phyloP scores from a whole-genome alignment of 2,329 filamentous ascomycete genomes.

The Fusarium sp. region DNA sequence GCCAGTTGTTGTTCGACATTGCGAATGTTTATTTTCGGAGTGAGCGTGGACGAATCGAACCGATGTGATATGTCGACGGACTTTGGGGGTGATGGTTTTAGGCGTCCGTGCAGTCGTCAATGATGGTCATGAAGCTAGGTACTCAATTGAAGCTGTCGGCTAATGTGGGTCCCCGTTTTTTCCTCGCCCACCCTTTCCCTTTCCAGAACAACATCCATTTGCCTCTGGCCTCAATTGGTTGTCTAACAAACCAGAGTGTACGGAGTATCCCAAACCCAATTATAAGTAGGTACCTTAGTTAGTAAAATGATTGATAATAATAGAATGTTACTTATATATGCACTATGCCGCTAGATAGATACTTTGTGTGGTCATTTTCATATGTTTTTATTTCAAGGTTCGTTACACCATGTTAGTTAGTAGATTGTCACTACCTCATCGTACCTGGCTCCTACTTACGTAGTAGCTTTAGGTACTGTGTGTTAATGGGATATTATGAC shows the following conservation, averaged over 20 bases:
- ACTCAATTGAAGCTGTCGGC: conserved; percentile 40
- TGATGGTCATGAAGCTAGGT: conserved; percentile 42
- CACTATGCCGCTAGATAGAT: not conserved
- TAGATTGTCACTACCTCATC: no score
- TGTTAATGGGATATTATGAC: not conserved
- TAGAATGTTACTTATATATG: not conserved
- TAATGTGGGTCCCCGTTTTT: conserved; percentile 40
- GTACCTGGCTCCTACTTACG: not conserved
- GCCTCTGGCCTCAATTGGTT: not conserved
- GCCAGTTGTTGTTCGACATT: conserved; percentile 54
- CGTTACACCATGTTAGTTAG: not conserved
- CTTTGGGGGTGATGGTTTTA: conserved; percentile 23
- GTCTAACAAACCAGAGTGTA: not conserved
- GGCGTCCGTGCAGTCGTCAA: conserved; percentile 29
- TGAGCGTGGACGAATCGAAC: conserved; percentile 10
- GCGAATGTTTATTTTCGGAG: conserved; percentile 1
- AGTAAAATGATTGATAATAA: not conserved
- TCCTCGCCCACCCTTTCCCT: conserved; percentile 36
- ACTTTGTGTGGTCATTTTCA: not conserved
- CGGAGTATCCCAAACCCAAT: no score
- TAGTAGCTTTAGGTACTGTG: not conserved
- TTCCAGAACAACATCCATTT: conserved; percentile 5
- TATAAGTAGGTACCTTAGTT: no score
- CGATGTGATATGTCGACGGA: conserved; percentile 25
- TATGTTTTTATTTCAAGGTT: not conserved